A percentile compares a stretch with the other conserved stretches of the same genome.
These are phyloP conservation scores for Sporothrix curviconia DNA, from an alignment of 2,329 filamentous ascomycete genomes.

Conservation along the genomic window DNA sequence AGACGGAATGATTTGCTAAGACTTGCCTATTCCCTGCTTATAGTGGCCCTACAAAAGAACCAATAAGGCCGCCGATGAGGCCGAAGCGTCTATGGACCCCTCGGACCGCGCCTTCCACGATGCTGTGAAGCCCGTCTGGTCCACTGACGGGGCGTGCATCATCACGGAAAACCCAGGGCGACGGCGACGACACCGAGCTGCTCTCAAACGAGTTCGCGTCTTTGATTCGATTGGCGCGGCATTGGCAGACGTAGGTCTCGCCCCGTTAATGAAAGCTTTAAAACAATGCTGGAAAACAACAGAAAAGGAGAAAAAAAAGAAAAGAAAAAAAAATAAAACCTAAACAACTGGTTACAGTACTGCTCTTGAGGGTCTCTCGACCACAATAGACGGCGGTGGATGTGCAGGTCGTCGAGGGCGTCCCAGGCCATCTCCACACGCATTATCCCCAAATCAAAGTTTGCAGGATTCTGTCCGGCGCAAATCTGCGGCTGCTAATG, in stretches of 20 bases:
- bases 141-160: conserved; percentile 60
- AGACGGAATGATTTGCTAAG: conserved; percentile 37
- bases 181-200: conserved; percentile 14
- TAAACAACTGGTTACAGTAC: no score
- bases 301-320: background rate
- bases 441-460: conserved; percentile 39
- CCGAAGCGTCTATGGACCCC: conserved; percentile 54
- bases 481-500: conserved; percentile 28
- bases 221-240: conserved; percentile 2
- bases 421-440: conserved; percentile 54
- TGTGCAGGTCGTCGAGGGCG: conserved; percentile 46
- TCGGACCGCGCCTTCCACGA: conserved; percentile 63
- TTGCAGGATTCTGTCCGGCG: conserved; percentile 35
- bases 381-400: conserved; percentile 51
- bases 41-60: conserved; percentile 86
- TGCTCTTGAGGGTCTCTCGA: conserved; percentile 22
- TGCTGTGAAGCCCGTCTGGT: conserved; percentile 74
- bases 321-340: conserved; percentile 8
- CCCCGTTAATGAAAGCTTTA: background rate
- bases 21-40: no score
- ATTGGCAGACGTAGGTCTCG: conserved; percentile 9
- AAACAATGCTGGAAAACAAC: background rate
- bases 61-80: conserved; percentile 59
- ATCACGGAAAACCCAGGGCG: conserved; percentile 9
- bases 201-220: conserved; percentile 19